Evolutionary conservation across 1,139 yeast species (phyloP).

Genomic region (Arxiozyma telluris): DNA sequence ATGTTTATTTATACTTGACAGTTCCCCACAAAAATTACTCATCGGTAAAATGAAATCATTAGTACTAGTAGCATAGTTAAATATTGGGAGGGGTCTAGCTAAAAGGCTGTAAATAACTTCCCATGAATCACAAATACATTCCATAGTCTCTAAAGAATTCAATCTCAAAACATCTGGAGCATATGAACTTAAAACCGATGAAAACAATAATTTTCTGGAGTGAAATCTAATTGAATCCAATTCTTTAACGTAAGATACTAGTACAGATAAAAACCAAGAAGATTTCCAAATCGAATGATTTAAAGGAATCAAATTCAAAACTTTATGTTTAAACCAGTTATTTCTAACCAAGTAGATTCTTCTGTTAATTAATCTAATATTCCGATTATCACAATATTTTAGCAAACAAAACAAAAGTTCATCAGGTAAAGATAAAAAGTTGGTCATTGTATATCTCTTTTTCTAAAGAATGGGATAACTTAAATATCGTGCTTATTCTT

Average conservation of each 20-base stretch:
- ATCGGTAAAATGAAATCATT: not conserved
- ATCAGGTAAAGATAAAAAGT: conserved; percentile 4
- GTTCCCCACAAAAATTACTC: too few species aligned
- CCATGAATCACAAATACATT: conserved; percentile 20
- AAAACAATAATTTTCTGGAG: not conserved
- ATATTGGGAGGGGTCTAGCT: conserved; percentile 6
- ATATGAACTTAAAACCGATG: not conserved
- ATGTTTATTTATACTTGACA: not conserved
- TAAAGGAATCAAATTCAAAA: conserved; percentile 3
- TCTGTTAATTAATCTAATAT: conserved; percentile 1
- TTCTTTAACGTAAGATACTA: conserved; percentile 1
- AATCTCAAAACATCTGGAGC: not conserved
- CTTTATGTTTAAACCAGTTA: conserved; percentile 5
- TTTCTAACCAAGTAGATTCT: conserved; percentile 2
- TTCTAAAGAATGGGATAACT: not conserved
- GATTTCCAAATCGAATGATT: not conserved
- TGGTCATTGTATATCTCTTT: not conserved
- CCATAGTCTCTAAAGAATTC: not conserved
- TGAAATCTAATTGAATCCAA: conserved; percentile 2
- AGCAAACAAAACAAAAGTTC: conserved; percentile 4
- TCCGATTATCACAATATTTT: conserved; percentile 1
- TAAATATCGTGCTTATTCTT: too few species aligned
- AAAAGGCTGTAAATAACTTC: conserved; percentile 14
- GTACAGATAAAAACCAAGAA: not conserved
- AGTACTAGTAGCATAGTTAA: not conserved